Conservation (phyloP, 1,139 yeast genomes). For the Kluyveromyces sp. region DNA sequence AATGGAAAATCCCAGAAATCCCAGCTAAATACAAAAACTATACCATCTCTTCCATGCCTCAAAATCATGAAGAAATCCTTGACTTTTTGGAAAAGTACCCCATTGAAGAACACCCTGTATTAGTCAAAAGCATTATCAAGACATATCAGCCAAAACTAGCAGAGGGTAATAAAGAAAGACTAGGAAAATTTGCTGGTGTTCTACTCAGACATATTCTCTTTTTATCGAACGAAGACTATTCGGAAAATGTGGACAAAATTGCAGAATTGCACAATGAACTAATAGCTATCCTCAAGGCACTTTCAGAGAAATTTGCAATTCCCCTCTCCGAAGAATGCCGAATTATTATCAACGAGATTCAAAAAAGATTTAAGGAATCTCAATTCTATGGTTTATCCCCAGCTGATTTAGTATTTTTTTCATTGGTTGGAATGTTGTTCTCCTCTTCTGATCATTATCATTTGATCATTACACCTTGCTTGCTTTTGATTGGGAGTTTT, state of each 20-base stretch:
- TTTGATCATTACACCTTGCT: conserved; percentile 78
- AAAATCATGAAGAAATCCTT: conserved; percentile 45
- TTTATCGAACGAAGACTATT: conserved; percentile 36
- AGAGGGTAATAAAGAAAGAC: conserved; percentile 71
- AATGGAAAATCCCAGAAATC: conserved; percentile 6
- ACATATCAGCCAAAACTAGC: conserved; percentile 70
- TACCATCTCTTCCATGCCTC: conserved; percentile 39
- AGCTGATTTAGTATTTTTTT: conserved; percentile 57
- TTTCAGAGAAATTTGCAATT: conserved; percentile 62
- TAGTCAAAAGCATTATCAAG: conserved; percentile 50
- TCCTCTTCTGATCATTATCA: conserved; percentile 97
- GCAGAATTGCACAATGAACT: conserved; percentile 38
- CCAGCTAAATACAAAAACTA: conserved; percentile 6
- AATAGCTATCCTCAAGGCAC: conserved; percentile 44
- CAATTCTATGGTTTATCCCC: conserved; percentile 19
- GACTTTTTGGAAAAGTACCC: conserved; percentile 34
- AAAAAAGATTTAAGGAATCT: conserved; percentile 36
- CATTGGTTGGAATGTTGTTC: conserved; percentile 65
- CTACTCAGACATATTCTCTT: conserved; percentile 56
- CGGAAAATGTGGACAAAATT: conserved; percentile 21
- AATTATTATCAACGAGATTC: conserved; percentile 40
- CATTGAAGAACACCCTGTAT: conserved; percentile 38
- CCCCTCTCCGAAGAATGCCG: conserved; percentile 53
- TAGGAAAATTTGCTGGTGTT: conserved; percentile 57
- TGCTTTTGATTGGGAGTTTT: conserved; percentile 64